Conservation (phyloP, 192 early-diverging fungal species). For the Linnemannia zychae region DNA sequence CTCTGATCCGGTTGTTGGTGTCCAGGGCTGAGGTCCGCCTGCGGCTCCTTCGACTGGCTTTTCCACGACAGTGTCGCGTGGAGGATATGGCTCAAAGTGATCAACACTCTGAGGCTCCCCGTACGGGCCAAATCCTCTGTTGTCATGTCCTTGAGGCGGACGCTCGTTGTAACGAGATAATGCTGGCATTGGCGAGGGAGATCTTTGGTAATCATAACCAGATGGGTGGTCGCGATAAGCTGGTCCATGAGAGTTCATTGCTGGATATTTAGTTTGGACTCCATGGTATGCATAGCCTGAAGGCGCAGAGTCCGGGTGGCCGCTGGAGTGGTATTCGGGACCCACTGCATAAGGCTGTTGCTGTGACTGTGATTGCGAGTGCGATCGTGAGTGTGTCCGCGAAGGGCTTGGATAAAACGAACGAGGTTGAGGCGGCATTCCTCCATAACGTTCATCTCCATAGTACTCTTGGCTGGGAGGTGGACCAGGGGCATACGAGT, state of each 20-base stretch:
- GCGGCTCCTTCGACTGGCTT: conserved; percentile 2
- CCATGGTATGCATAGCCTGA: conserved; percentile 15
- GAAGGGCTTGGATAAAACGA: conserved; percentile 45
- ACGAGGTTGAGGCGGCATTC: conserved; percentile 25
- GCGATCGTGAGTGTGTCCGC: conserved; percentile 26
- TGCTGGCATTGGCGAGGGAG: conserved; percentile 1
- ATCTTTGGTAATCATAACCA: conserved; percentile 16
- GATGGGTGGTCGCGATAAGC: conserved; percentile 16
- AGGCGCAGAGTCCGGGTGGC: conserved; percentile 11
- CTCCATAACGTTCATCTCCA: conserved; percentile 21
- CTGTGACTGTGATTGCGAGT: conserved; percentile 15
- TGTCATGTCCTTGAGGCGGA: not conserved
- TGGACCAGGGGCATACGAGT: not conserved
- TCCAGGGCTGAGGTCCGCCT: conserved; percentile 10
- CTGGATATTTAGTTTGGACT: conserved; percentile 17
- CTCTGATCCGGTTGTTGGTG: not conserved
- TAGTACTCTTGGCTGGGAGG: conserved; percentile 22
- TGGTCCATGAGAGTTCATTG: conserved; percentile 2
- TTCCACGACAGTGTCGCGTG: conserved; percentile 5
- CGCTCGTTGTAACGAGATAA: conserved; percentile 15
- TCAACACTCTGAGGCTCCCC: not conserved
- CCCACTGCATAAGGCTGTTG: conserved; percentile 18
- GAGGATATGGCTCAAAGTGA: not conserved
- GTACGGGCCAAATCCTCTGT: not conserved
- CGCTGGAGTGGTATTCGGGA: conserved; percentile 13